Evolutionary conservation across 257 asterid species (phyloP).

Genomic region (Nicotiana obtusifolia): DNA sequence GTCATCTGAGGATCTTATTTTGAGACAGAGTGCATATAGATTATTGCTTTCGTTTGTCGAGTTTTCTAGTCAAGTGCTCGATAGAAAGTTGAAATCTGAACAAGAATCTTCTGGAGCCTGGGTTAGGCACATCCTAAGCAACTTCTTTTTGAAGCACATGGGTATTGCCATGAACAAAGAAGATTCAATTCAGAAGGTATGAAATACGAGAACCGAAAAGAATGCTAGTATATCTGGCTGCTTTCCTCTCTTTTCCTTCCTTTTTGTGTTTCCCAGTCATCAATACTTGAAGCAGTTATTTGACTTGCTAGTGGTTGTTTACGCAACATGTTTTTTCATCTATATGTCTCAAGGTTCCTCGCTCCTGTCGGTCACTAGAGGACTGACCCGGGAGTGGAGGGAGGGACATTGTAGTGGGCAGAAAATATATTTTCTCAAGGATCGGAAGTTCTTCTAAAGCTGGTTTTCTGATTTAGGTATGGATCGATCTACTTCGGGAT

Average conservation of each 20-base stretch:
- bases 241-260: conserved; percentile 1
- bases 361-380: neutral
- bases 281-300: neutral
- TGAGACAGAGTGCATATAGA: conserved; percentile 82
- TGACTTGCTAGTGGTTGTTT: neutral
- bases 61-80: conserved; percentile 50
- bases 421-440: neutral
- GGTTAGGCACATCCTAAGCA: conserved; percentile 43
- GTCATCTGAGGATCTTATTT: conserved; percentile 75
- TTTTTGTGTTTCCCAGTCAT: neutral
- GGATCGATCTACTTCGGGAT: conserved; percentile 83
- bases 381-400: neutral
- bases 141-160: conserved; percentile 73
- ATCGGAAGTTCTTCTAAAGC: neutral
- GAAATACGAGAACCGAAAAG: neutral
- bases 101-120: conserved; percentile 34
- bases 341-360: neutral
- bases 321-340: neutral
- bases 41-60: conserved; percentile 66
- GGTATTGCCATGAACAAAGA: conserved; percentile 81
- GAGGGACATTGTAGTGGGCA: conserved; percentile 1
- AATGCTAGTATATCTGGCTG: neutral
- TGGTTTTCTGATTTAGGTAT: conserved; percentile 44
- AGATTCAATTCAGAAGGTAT: conserved; percentile 68
- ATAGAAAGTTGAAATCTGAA: conserved; percentile 29